Percentiles rank a stretch among this genome's conserved stretches.
These are phyloP conservation scores for Magnaporthales sp. DNA, from an alignment of 2,329 filamentous ascomycete genomes.

Conservation along the genomic window DNA sequence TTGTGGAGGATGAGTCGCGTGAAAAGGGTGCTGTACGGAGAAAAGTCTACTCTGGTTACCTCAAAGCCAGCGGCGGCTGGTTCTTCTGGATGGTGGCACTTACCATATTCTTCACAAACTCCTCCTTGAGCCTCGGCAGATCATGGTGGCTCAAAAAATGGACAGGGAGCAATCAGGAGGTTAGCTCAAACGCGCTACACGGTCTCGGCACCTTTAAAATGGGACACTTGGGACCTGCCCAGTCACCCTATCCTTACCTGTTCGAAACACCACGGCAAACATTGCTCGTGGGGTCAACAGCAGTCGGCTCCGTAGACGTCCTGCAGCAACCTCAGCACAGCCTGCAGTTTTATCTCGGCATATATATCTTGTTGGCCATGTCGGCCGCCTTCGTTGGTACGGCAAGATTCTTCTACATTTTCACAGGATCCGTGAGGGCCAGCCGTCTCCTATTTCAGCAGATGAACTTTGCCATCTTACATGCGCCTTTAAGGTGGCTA, in stretches of 20 bases:
- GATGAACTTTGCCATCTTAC: slow-evolving; percentile 58
- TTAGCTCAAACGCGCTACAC: slow-evolving; percentile 11
- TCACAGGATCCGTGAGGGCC: slow-evolving; percentile 56
- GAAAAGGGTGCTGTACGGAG: slow-evolving; percentile 62
- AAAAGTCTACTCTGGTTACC: slow-evolving; percentile 58
- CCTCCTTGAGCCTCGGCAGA: slow-evolving; percentile 42
- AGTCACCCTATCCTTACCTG: slow-evolving; percentile 27
- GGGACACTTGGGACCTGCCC: background rate
- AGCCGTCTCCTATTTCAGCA: slow-evolving; percentile 60
- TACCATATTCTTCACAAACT: slow-evolving; percentile 43
- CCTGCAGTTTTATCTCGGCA: slow-evolving; percentile 54
- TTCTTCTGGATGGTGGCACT: slow-evolving; percentile 49
- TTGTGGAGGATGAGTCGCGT: slow-evolving; percentile 66
- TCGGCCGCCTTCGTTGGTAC: slow-evolving; percentile 50
- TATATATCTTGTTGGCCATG: slow-evolving; percentile 57
- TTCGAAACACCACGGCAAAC: slow-evolving; percentile 25
- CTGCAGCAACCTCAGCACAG: slow-evolving; percentile 22
- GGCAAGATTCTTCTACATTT: slow-evolving; percentile 54
- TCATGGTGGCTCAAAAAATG: slow-evolving; percentile 59
- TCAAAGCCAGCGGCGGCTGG: slow-evolving; percentile 56
- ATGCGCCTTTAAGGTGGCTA: slow-evolving; percentile 69
- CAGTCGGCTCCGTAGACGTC: slow-evolving; percentile 5
- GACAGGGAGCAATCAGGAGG: slow-evolving; percentile 38
- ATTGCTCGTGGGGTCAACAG: background rate
- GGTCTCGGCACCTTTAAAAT: background rate